Percentiles rank a stretch among this genome's conserved stretches.
These are phyloP conservation scores for Podosphaera aphanis DNA, from an alignment of 2,329 filamentous ascomycete genomes.

Conservation along the genomic window DNA sequence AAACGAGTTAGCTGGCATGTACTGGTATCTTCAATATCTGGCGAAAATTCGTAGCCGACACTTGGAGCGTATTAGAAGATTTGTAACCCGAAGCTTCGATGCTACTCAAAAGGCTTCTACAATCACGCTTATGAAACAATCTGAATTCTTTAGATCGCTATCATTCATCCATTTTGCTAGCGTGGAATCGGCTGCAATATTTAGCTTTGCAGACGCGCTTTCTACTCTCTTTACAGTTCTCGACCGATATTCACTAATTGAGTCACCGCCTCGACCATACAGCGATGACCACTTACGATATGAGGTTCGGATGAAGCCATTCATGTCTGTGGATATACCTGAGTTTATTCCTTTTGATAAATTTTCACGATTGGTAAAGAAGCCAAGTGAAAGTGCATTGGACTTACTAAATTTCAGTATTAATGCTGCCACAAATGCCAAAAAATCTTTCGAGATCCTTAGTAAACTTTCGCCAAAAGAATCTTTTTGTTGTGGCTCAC, in stretches of 20 bases:
- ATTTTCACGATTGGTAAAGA: slow-evolving; percentile 22
- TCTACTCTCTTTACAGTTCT: slow-evolving; percentile 30
- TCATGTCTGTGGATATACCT: slow-evolving; percentile 33
- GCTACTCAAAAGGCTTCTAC: slow-evolving; percentile 3
- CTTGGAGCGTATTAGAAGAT: slow-evolving; percentile 47
- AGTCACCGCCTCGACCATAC: slow-evolving; percentile 24
- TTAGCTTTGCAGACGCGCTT: slow-evolving; percentile 26
- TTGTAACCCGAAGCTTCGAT: slow-evolving; percentile 21
- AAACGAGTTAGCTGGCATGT: slow-evolving; percentile 72
- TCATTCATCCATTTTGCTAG: slow-evolving; percentile 35
- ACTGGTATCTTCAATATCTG: slow-evolving; percentile 66
- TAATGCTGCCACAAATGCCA: slow-evolving; percentile 17
- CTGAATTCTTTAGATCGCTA: slow-evolving; percentile 25
- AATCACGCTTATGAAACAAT: slow-evolving; percentile 14
- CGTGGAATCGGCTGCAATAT: slow-evolving; percentile 39
- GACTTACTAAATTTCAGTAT: slow-evolving; percentile 16
- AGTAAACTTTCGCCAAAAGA: slow-evolving; percentile 27
- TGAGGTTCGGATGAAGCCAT: slow-evolving; percentile 49
- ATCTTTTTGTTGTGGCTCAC: slow-evolving; percentile 30
- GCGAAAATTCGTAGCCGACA: slow-evolving; percentile 38
- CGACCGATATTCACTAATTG: slow-evolving; percentile 17
- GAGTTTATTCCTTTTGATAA: slow-evolving; percentile 31
- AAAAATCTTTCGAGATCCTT: slow-evolving; percentile 32
- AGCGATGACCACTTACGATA: slow-evolving; percentile 33
- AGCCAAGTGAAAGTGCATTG: slow-evolving; percentile 17